Evolutionary conservation across 495 filamentous ascomycete species (phyloP).

Genomic region (Apodospora peruviana): DNA sequence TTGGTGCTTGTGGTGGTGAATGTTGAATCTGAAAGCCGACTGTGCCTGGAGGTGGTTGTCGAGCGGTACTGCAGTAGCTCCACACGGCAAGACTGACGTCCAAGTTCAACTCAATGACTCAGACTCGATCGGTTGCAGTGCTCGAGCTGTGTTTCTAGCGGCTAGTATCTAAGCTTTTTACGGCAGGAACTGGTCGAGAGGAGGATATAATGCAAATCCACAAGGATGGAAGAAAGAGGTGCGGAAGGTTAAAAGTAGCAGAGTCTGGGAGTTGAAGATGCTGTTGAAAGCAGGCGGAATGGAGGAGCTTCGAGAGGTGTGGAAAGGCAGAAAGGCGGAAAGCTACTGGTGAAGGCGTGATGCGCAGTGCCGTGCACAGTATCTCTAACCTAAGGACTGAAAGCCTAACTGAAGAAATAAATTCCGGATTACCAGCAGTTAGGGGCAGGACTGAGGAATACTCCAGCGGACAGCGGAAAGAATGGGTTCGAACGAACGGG

Average conservation of each 20-base stretch:
- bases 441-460: too few relatives aligned
- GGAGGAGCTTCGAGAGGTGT: background rate
- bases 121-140: constrained; percentile 22
- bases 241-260: too few relatives aligned
- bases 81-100: constrained; percentile 29
- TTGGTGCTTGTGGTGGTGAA: too few relatives aligned
- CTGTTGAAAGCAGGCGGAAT: background rate
- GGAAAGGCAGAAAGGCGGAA: constrained; percentile 3
- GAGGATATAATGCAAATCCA: background rate
- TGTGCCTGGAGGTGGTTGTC: constrained; percentile 11
- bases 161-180: background rate
- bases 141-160: background rate
- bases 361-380: background rate
- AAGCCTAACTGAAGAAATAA: too few relatives aligned
- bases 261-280: too few relatives aligned
- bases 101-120: constrained; percentile 36
- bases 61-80: constrained; percentile 4
- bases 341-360: background rate
- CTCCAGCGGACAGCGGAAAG: background rate
- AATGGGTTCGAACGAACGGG: background rate
- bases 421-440: too few relatives aligned
- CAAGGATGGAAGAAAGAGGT: background rate
- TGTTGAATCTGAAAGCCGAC: too few relatives aligned
- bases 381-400: too few relatives aligned
- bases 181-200: background rate